phyloP scores from a whole-genome alignment of 805 yeast species.

The Kregervanrija pseudodelftensis region DNA sequence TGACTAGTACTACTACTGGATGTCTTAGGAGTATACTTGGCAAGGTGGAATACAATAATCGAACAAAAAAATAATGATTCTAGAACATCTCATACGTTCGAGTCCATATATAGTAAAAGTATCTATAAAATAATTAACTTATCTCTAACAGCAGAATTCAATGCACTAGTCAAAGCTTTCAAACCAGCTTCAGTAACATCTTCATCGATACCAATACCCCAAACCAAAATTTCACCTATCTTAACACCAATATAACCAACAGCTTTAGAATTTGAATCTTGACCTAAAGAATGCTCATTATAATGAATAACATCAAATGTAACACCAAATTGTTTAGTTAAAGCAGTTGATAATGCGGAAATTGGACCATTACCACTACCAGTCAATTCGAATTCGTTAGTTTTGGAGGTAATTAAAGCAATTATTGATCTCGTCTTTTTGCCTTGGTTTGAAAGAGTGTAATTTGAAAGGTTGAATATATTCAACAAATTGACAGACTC shows the following conservation, averaged over 20 bases:
- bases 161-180: conserved; percentile 40
- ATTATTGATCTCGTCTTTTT: conserved; percentile 34
- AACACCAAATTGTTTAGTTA: conserved; percentile 40
- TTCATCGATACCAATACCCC: conserved; percentile 57
- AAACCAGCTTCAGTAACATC: conserved; percentile 52
- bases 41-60: too few relatives aligned
- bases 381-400: conserved; percentile 24
- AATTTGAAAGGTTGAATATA: conserved; percentile 20
- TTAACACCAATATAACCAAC: conserved; percentile 52
- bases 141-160: conserved; percentile 28
- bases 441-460: conserved; percentile 26
- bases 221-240: conserved; percentile 19
- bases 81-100: neutral
- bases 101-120: neutral
- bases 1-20: too few relatives aligned
- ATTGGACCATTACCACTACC: conserved; percentile 83
- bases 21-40: too few relatives aligned
- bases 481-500: conserved; percentile 11
- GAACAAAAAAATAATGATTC: too few relatives aligned
- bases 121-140: conserved; percentile 14
- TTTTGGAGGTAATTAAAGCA: conserved; percentile 42
- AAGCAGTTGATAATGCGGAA: conserved; percentile 64
- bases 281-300: conserved; percentile 76
- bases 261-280: conserved; percentile 63
- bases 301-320: conserved; percentile 59